phyloP scores from a whole-genome alignment of 2,329 filamentous ascomycete species.

The Calonectria multiphialidica region DNA sequence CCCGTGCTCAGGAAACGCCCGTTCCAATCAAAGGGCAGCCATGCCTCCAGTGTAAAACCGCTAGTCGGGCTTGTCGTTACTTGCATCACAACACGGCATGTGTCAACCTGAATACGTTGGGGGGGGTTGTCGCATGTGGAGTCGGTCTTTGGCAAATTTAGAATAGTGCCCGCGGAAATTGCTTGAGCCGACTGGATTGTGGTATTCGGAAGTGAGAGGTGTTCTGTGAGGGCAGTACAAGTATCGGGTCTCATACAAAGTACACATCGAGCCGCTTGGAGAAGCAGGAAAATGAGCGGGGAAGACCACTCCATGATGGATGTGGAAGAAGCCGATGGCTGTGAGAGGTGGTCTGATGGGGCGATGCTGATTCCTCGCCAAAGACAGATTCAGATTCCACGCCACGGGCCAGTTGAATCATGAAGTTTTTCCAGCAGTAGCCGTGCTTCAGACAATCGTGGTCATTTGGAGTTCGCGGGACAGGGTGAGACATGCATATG shows the following conservation, averaged over 20 bases:
- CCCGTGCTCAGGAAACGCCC: constrained; percentile 59
- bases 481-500: neutral
- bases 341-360: neutral
- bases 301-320: neutral
- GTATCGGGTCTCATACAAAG: neutral
- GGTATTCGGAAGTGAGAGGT: neutral
- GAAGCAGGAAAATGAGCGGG: neutral
- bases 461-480: neutral
- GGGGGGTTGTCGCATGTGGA: neutral
- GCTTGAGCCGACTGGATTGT: neutral
- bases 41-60: constrained; percentile 59
- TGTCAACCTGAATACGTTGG: neutral
- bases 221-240: neutral
- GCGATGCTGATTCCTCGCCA: neutral
- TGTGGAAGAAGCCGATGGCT: neutral
- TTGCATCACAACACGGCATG: neutral
- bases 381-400: neutral
- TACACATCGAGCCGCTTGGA: neutral
- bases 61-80: constrained; percentile 41
- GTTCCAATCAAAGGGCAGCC: constrained; percentile 60
- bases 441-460: neutral
- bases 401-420: neutral
- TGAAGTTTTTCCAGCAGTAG: neutral
- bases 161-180: neutral
- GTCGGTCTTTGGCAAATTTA: neutral